Base-by-base conservation (phyloP, 1,139 yeast species). In the Candida sanyaensis region DNA sequence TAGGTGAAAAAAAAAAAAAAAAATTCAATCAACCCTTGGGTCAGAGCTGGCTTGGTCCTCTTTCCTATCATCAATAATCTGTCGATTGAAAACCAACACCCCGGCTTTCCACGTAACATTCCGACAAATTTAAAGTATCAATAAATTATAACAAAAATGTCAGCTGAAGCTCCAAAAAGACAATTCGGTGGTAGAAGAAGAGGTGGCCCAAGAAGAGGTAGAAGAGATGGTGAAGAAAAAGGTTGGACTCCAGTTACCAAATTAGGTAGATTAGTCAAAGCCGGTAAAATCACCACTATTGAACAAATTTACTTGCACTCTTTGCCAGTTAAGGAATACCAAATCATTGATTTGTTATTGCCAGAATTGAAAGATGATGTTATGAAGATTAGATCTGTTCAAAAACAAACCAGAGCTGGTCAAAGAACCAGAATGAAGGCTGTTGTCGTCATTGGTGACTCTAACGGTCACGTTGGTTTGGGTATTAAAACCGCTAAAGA, bases 401-500 rank as follows among this genome's bases (percentile, higher is more conserved):
- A 93, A 83, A 93, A 93, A 87, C 99, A 93, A 83, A 93, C 99
- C 85, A 87, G 97, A 83, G 99, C 99, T 70, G 99, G 99, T 91
- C 99, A 93, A 86, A 93, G 99, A 86, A 93, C 99, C 81, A 91
- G 99, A 86, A 92, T 93, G 88, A 95, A 95, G 95, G 99, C 98
- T 77, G 96, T 93, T 73, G 98, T 95, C 75, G 92, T 93, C 73
- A 91, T 93, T 76, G 99, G 99, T 85, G 99, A 95, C 84, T 81
- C 92, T 70, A 90, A 91, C 90, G 99, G 99, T 78, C 99, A 95
- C 86, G 97, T 93, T 81, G 99, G 99, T 88, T 88, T 93, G 75
- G 99, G 99, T 84, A 92, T 95, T 83, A 95, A 95, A 91, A 92
- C 98, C 78, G 97, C 99, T 70, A 93, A 93, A 91, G 99, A 95